Percentiles rank a stretch among this genome's conserved stretches.
phyloP scores from a whole-genome alignment of 495 filamentous ascomycete species.

The Chaetomium cochliodes region DNA sequence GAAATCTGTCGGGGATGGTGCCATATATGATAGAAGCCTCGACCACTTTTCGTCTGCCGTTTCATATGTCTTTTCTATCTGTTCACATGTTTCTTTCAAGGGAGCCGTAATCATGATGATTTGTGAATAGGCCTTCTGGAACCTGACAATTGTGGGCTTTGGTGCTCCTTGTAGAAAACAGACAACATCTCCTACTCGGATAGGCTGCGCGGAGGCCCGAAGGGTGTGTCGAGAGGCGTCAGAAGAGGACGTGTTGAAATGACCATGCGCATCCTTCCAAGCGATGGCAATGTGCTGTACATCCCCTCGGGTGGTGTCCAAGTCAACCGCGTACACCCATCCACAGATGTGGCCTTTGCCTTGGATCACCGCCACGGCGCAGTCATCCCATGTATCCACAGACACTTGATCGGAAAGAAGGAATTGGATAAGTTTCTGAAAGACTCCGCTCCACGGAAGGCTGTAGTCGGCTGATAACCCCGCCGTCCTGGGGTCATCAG shows the following conservation, averaged over 20 bases:
- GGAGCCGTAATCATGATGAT: background rate
- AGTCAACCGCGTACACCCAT: background rate
- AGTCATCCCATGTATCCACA: constrained; percentile 6
- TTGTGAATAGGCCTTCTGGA: background rate
- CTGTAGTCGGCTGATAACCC: background rate
- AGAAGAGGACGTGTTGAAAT: background rate
- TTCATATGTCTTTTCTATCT: background rate
- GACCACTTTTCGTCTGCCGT: background rate
- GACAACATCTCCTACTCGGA: background rate
- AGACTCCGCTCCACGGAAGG: background rate
- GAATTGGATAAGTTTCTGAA: background rate
- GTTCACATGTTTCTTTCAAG: background rate
- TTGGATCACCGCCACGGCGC: background rate
- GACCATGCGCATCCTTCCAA: background rate
- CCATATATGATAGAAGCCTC: background rate
- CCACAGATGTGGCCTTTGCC: background rate
- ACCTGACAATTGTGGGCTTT: background rate
- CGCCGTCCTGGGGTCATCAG: background rate
- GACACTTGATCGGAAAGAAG: background rate
- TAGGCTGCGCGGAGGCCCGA: background rate
- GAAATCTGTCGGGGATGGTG: background rate
- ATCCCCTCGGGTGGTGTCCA: background rate
- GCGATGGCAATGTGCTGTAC: background rate
- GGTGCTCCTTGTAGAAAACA: background rate
- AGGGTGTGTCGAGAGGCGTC: background rate